Evolutionary conservation across 164 flowering plant genomes (phyloP).

Genomic region (Stephania yunnanensis): DNA sequence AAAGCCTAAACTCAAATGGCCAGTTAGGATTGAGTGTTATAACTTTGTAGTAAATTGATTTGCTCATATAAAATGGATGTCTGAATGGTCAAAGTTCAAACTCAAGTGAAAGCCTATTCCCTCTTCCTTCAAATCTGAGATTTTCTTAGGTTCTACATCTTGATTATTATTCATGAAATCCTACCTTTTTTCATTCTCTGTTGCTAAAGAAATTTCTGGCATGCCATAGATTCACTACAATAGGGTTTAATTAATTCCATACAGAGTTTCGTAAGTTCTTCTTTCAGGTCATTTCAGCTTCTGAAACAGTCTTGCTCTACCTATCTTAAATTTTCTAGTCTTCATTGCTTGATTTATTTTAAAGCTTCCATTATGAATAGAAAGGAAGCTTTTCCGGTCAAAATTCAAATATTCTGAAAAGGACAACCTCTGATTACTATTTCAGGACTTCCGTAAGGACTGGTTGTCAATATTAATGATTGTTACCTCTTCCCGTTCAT

Average conservation of each 20-base stretch:
- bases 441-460: conserved; percentile 81
- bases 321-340: not conserved
- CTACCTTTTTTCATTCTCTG: not conserved
- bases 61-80: too few relatives aligned
- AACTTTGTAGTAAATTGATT: too few relatives aligned
- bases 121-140: not conserved
- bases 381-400: not conserved
- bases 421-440: conserved; percentile 1
- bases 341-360: not conserved
- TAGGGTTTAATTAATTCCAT: not conserved
- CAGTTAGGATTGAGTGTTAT: too few relatives aligned
- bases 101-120: too few relatives aligned
- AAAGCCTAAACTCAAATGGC: too few relatives aligned
- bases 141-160: not conserved
- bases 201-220: not conserved
- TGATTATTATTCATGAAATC: not conserved
- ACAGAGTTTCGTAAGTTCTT: not conserved
- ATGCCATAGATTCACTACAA: not conserved
- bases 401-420: not conserved
- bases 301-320: not conserved
- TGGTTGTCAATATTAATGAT: conserved; percentile 95
- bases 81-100: too few relatives aligned
- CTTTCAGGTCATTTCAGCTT: not conserved
- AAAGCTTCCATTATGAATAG: not conserved
- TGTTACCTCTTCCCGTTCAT: conserved; percentile 92